A percentile compares a stretch with the other conserved stretches of the same genome.
Evolutionary conservation across 2,329 filamentous ascomycete species (phyloP).

Genomic region (Aplosporella prunicola): DNA sequence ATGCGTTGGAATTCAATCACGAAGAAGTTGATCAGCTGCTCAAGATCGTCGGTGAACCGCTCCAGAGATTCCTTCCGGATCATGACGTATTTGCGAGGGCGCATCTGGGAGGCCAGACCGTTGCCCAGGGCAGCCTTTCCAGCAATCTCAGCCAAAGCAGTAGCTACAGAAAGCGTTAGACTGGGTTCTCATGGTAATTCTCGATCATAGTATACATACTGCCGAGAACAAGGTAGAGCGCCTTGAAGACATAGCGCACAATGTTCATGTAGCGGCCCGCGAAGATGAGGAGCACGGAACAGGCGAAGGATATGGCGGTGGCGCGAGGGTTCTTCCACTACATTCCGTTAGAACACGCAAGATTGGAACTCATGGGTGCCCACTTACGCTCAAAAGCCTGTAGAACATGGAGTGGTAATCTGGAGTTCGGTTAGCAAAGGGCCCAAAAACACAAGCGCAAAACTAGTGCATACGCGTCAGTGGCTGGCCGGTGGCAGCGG

Average conservation of each 20-base stretch:
- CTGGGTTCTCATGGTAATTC: slow-evolving; percentile 15
- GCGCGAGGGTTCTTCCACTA: slow-evolving; percentile 58
- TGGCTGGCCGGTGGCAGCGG: slow-evolving; percentile 51
- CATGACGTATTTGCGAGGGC: slow-evolving; percentile 56
- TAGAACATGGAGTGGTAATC: slow-evolving; percentile 60
- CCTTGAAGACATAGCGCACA: slow-evolving; percentile 52
- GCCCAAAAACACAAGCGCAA: neutral
- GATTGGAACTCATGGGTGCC: neutral
- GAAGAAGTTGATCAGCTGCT: slow-evolving; percentile 59
- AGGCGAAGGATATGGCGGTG: slow-evolving; percentile 50
- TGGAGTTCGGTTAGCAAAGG: slow-evolving; percentile 19
- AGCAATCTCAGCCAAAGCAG: slow-evolving; percentile 47
- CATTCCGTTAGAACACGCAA: slow-evolving; percentile 12
- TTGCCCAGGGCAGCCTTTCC: slow-evolving; percentile 48
- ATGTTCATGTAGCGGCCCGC: slow-evolving; percentile 54
- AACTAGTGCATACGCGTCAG: slow-evolving; percentile 45
- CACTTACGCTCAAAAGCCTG: slow-evolving; percentile 50
- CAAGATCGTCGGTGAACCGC: slow-evolving; percentile 50
- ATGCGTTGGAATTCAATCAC: slow-evolving; percentile 59
- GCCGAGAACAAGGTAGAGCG: slow-evolving; percentile 49
- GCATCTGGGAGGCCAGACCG: slow-evolving; percentile 51
- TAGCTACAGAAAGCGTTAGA: slow-evolving; percentile 33
- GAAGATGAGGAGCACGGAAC: slow-evolving; percentile 50
- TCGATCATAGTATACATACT: slow-evolving; percentile 30
- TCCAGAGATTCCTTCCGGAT: slow-evolving; percentile 56